These are phyloP conservation scores for Suhomyces sp. DNA, from an alignment of 805 yeast species.

Conservation along the genomic window DNA sequence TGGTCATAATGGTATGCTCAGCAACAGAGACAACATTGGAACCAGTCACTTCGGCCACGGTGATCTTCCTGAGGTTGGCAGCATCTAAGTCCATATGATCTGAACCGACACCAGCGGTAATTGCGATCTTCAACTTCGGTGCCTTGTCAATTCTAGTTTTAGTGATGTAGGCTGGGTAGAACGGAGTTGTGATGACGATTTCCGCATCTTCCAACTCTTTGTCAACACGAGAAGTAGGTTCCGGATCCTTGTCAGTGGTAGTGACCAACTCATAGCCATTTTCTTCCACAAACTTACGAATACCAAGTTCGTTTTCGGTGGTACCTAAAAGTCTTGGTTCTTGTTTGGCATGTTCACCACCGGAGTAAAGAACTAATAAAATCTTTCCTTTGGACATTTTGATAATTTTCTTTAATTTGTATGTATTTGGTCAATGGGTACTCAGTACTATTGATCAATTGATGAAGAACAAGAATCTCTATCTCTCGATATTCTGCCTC, in stretches of 20 bases:
- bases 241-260: constrained; percentile 67
- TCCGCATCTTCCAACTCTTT: constrained; percentile 69
- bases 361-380: constrained; percentile 57
- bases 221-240: constrained; percentile 56
- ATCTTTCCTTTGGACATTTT: constrained; percentile 31
- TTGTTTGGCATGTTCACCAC: constrained; percentile 56
- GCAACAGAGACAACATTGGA: constrained; percentile 79
- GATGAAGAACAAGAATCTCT: background rate
- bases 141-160: constrained; percentile 66
- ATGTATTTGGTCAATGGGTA: background rate
- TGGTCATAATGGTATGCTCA: constrained; percentile 75
- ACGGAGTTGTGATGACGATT: constrained; percentile 76
- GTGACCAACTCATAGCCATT: constrained; percentile 66
- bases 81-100: constrained; percentile 76
- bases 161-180: constrained; percentile 76
- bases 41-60: constrained; percentile 79
- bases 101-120: constrained; percentile 85
- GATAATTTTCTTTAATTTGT: background rate
- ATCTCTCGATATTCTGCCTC: background rate
- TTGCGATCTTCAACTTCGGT: constrained; percentile 62
- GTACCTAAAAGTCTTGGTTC: constrained; percentile 65
- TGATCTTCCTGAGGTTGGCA: constrained; percentile 58
- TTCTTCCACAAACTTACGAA: constrained; percentile 58
- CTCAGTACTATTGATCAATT: background rate
- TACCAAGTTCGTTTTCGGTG: constrained; percentile 73